Base-by-base conservation (phyloP, 2,329 filamentous ascomycete species). In the Colletotrichum tabaci region DNA sequence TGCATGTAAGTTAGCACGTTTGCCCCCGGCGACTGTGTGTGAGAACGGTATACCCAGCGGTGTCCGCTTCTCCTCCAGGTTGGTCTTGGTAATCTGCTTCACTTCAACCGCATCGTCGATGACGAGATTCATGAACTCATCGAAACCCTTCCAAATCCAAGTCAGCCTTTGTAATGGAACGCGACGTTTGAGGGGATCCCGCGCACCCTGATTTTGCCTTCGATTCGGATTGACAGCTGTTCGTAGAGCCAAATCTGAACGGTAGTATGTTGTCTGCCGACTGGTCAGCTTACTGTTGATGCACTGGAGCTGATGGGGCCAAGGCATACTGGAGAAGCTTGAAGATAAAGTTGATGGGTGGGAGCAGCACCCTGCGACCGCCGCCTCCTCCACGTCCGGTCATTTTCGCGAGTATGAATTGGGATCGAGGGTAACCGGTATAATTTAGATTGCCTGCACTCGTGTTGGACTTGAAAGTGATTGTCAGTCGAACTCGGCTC, bases 91-190 rank as follows among this genome's bases (percentile, higher is more conserved):
- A 66, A 94, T 87, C 79, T 94, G 89, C 82, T 92, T 93, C 55
- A 99, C 95, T 84, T 98, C 96, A 68, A 98, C 91, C 40, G 96
- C 96, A 77, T 99, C 95, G 79, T 99, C 96, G 75, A 98, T 89
- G 49, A 98, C 96, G 61, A 99, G 87, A 85, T 99, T 99, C 95
- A 99, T 98, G 85, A 98, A 99, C 83, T 99, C 96, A 81, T 99
- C 96, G 76, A 99, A 99, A 16, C 96, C 95, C 95, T 98, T 2
- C 52, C 35, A n/a, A 9, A n/a, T 2, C 38, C 13, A 21, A 61
- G 70, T 79, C 66, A 79, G 75, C 57, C 55, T 46, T 50, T 18
- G 3, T 42, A 26, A 10, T 3, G 23, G 10, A 18, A 42, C 3
- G 44, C n/a, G 15, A 44, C 35, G 21, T 16, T 18, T 4, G 23